A percentile compares a stretch with the other conserved stretches of the same genome.
Conservation (phyloP, 495 filamentous ascomycete genomes). For the Collariella sp. region DNA sequence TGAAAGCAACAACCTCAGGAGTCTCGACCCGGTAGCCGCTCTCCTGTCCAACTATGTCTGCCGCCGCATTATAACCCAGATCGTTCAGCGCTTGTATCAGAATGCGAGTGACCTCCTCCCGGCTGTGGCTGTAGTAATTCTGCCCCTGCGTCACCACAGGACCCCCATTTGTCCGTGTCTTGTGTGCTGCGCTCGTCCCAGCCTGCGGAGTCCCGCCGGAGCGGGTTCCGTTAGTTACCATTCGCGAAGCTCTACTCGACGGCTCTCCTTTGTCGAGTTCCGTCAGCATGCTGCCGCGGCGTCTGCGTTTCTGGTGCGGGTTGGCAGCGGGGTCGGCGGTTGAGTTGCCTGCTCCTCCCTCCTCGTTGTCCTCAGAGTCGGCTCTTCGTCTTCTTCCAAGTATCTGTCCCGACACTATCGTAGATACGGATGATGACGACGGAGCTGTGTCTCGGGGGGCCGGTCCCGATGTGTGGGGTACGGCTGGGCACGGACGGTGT, state of each 20-base stretch:
- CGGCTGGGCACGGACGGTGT: slow-evolving; percentile 2
- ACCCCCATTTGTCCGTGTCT: slow-evolving; percentile 27
- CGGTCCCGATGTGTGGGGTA: neutral
- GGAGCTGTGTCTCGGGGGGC: slow-evolving; percentile 4
- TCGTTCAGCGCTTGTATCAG: slow-evolving; percentile 85
- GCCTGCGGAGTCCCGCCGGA: slow-evolving; percentile 18
- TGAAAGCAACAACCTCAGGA: slow-evolving; percentile 72
- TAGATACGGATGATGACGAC: neutral
- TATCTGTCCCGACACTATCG: slow-evolving; percentile 8
- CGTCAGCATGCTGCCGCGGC: slow-evolving; percentile 26
- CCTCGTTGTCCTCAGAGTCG: slow-evolving; percentile 15
- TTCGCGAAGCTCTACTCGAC: slow-evolving; percentile 30
- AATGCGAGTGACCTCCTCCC: slow-evolving; percentile 88
- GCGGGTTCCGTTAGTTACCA: slow-evolving; percentile 33
- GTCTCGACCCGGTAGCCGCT: slow-evolving; percentile 88
- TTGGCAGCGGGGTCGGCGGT: slow-evolving; percentile 1
- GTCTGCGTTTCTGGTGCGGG: slow-evolving; percentile 17
- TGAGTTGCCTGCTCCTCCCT: slow-evolving; percentile 7
- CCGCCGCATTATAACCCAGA: slow-evolving; percentile 73
- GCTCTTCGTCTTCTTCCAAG: slow-evolving; percentile 23
- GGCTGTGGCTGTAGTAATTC: slow-evolving; percentile 66
- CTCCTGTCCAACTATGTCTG: slow-evolving; percentile 62
- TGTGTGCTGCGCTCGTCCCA: slow-evolving; percentile 33
- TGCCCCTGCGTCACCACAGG: slow-evolving; percentile 14
- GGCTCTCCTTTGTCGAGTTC: slow-evolving; percentile 26